Evolutionary conservation across 805 yeast species (phyloP), one percentile per base, ranked within the genome.

Genomic region (Candida palmyrensis): DNA sequence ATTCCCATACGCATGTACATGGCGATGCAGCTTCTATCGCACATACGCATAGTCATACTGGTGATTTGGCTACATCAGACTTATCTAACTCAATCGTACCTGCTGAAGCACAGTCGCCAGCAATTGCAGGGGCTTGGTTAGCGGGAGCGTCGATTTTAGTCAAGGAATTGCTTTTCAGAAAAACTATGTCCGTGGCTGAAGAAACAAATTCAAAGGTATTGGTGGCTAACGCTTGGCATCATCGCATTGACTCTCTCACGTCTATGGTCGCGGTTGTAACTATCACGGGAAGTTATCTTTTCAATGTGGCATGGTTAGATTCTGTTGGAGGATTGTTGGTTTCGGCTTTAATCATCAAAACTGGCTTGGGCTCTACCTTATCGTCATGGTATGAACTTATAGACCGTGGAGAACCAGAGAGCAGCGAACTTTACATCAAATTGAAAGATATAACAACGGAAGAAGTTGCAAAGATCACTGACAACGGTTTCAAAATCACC

Each of bases 201-300:
- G 66, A 73, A 40, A 73, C 86, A 18, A 83, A 85, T 51, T 87
- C 96, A 1, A 86, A 87, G 41, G 97, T 92, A 3, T 68, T 92
- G 30, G 78, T 86, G 31, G 98, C 98, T 3, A 92, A 92, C 52
- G 98, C 98, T 3, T 92, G 98, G 97, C 98, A 92, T 56, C 98
- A 92, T 53, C 72, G 98, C 42, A 92, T 90, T 8, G 98, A 92
- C 53, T 82, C 95, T 1, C 56, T 92, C 46, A 94, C 97, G 1
- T 86, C 97, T 0, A 68, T 82, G 15, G 97, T 90, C 6, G 97
- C 97, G 0, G 71, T 90, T 14, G 73, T 79, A 3, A 88, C 97
- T 1, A 92, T 92, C 32, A 74, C 94, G 0, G 79, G 89, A 2
- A 95, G 96, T 21, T 80, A 83, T 44, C 66, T 86, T 39, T 73